phyloP scores from a whole-genome alignment of 2,329 filamentous ascomycete genomes.

The Cladobotryum mycophilum region DNA sequence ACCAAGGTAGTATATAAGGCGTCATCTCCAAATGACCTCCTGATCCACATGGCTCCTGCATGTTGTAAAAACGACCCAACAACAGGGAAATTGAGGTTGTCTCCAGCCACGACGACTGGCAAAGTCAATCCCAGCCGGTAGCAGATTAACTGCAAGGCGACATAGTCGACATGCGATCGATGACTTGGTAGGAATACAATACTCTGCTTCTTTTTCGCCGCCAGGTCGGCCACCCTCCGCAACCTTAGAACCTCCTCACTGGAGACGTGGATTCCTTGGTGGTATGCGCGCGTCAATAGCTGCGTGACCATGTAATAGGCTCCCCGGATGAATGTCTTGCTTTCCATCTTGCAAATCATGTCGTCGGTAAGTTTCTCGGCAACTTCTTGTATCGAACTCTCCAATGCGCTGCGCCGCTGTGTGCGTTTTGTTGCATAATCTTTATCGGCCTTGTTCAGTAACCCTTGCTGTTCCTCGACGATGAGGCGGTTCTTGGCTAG shows the following conservation, averaged over 20 bases:
- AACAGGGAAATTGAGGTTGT: conserved; percentile 91
- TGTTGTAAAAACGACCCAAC: conserved; percentile 88
- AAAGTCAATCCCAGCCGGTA: conserved; percentile 85
- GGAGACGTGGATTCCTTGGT: conserved; percentile 94
- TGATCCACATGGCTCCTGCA: conserved; percentile 96
- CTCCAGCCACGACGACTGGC: conserved; percentile 87
- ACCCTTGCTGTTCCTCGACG: conserved; percentile 70
- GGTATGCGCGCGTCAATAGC: conserved; percentile 84
- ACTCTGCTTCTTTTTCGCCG: conserved; percentile 81
- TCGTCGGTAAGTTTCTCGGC: conserved; percentile 81
- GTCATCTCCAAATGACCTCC: conserved; percentile 87
- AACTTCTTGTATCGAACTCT: conserved; percentile 68
- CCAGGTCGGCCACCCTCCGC: conserved; percentile 73
- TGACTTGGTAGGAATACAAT: conserved; percentile 96
- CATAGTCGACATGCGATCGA: conserved; percentile 92
- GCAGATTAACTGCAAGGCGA: conserved; percentile 90
- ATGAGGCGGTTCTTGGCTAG: conserved; percentile 68
- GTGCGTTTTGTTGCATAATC: conserved; percentile 45
- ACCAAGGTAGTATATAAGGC: conserved; percentile 87
- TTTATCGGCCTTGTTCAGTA: conserved; percentile 51
- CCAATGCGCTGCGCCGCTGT: conserved; percentile 57
- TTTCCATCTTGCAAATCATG: conserved; percentile 99
- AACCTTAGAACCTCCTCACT: conserved; percentile 86
- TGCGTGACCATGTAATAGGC: conserved; percentile 89
- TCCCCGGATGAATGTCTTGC: conserved; percentile 81